Evolutionary conservation across 495 filamentous ascomycete species (phyloP), one percentile per base, ranked within the genome.

Genomic region (Jackrogersella minutella): DNA sequence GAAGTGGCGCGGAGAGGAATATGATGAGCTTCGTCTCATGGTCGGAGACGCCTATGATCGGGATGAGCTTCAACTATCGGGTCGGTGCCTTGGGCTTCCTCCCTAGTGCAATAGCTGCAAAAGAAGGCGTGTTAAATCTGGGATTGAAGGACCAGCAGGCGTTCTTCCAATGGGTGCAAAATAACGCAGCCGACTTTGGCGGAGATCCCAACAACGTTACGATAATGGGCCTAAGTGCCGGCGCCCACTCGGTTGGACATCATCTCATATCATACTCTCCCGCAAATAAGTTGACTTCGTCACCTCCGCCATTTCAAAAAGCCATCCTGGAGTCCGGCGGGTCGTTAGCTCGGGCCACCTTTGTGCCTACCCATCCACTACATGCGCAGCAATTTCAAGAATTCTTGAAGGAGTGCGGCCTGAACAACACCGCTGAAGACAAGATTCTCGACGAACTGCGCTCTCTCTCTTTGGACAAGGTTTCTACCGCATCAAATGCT

Each of bases 61-160:
- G 85, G 16, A 77, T 91, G 30, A 86, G 85, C 73, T 88, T 90
- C 57, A 89, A 88, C 71, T 93, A 93, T 64, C 84, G 90, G 2
- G 75, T 91, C 16, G 87, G 86, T 9, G 79, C 88, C 0, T 80
- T 92, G 22, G 90, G 90, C 0, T 92, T 91, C 71, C 69, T 91
- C 19, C 81, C 87, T 22, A 86, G 85, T 1, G 75, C 66, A 4
- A 28, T 83, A 19, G 80, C 81, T 11, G 80, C 82, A 1, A 82
- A 85, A 54, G 83, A 85, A 14, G 84, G 85, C 0, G 30, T 83
- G 11, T 78, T 89, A 19, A 92, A 92, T 68, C 74, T 90, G 26
- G 90, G 90, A 4, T 79, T 92, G 64, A 86, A 85, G 77, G 90
- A 92, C 70, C 89, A 91, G 69, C 80, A 84, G 59, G 69, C 86